Base-by-base conservation (phyloP, 805 yeast genomes). In the Nakazawaea pomicola region DNA sequence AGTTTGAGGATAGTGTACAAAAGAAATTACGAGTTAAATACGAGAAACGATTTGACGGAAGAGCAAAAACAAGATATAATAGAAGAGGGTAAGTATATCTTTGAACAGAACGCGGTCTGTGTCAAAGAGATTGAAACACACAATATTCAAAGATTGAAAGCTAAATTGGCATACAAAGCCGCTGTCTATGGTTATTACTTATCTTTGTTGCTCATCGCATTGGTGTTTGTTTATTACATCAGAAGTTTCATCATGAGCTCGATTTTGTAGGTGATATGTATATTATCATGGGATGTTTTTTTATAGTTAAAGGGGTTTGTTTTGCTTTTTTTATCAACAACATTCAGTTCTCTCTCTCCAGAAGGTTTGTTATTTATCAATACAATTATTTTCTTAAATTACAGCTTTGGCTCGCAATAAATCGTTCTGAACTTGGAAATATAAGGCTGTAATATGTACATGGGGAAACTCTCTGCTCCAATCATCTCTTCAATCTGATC, bases 1-100 rank as follows among this genome's bases (percentile, higher is more conserved):
- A 66, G 70, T 42, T 72, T 86, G 49, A 73, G 93, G 56, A 61
- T 78, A 36, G 57, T 65, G 23, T 87, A 81, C 64, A 86, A 85
- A 64, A 71, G 83, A 50, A 84, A 82, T 50, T 86, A 80, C 60
- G 95, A 86, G 63, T 64, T 85, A 42, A 77, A 76, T 35, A 86
- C 95, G 4, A 73, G 95, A 54, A 74, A 78, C 49, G 65, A 62
- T n/a, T 67, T 86, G 46, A 70, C 82, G 2, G 95, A 86, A 60
- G 64, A 63, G 29, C 84, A 86, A 61, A 87, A 86, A 63, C 58
- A 65, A 42, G 84, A 80, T 41, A 72, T 86, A 47, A 78, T 86
- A 34, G 73, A 75, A 25, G 91, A 84, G 54, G 67, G 89, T 8
- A 67, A 72, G 52, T 76, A 70, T 47, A 78, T 85, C 35, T 87